These are phyloP conservation scores for Boletus bicolor DNA, from an alignment of 768 basidiomycete genomes.

Conservation along the genomic window DNA sequence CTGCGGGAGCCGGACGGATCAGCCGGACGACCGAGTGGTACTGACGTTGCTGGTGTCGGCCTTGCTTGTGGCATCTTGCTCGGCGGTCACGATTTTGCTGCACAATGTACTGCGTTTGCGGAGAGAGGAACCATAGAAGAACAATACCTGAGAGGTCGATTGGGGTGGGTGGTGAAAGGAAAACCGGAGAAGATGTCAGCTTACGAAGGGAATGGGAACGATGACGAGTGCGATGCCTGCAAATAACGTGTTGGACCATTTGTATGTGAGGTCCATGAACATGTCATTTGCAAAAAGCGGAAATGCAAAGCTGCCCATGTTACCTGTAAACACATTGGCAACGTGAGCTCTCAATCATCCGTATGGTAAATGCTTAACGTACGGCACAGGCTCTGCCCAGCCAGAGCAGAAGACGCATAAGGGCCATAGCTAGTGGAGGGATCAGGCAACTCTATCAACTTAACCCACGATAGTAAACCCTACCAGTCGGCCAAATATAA, in stretches of 20 bases:
- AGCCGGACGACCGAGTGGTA: background rate
- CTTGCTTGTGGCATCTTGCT: background rate
- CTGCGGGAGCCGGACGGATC: background rate
- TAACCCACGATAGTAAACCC: conserved; percentile 4
- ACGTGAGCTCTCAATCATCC: background rate
- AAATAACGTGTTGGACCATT: conserved; percentile 57
- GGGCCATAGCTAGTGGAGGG: conserved; percentile 41
- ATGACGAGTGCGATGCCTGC: conserved; percentile 49
- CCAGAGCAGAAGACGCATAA: conserved; percentile 64
- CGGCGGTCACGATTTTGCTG: conserved; percentile 8
- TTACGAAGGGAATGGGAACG: conserved; percentile 56
- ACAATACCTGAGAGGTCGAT: conserved; percentile 20
- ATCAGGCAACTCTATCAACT: background rate
- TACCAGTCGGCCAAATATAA: conserved; percentile 61
- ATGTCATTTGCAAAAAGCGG: conserved; percentile 61
- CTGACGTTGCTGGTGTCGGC: background rate
- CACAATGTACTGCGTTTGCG: conserved; percentile 25
- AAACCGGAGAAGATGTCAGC: conserved; percentile 6
- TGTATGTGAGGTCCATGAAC: conserved; percentile 52
- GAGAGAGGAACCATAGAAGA: conserved; percentile 31
- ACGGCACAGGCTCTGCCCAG: conserved; percentile 60
- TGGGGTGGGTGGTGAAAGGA: background rate
- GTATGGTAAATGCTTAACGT: conserved; percentile 17
- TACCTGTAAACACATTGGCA: conserved; percentile 34
- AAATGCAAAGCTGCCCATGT: conserved; percentile 49